Conservation (phyloP, 495 filamentous ascomycete species). For the Aspergillus kassunensis region DNA sequence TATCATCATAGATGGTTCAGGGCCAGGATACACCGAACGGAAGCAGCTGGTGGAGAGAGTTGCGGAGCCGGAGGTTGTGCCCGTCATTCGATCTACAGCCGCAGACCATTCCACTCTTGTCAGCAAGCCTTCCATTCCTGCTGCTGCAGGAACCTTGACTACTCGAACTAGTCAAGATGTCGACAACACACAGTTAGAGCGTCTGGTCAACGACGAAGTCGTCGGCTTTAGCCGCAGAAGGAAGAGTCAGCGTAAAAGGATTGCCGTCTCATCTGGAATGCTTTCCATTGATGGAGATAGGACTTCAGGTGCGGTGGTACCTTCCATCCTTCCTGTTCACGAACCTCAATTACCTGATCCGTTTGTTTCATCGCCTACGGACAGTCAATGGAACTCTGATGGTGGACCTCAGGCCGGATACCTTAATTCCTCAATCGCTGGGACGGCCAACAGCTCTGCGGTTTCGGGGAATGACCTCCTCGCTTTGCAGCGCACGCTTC, state of each 20-base stretch:
- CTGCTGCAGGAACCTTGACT: constrained; percentile 6
- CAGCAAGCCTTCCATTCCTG: constrained; percentile 45
- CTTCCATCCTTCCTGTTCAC: constrained; percentile 30
- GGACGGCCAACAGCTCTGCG: constrained; percentile 15
- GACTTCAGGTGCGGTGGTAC: constrained; percentile 25
- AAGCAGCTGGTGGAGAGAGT: constrained; percentile 81
- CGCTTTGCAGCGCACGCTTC: constrained; percentile 15
- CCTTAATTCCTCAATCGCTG: constrained; percentile 24
- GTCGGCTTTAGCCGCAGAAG: constrained; percentile 42
- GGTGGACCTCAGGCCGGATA: constrained; percentile 31
- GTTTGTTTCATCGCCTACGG: constrained; percentile 27
- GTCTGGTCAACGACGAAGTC: constrained; percentile 20
- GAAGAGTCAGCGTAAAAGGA: constrained; percentile 63
- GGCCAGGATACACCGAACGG: constrained; percentile 76
- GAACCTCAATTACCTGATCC: constrained; percentile 31
- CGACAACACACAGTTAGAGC: constrained; percentile 2
- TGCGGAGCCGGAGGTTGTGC: constrained; percentile 66
- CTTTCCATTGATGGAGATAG: constrained; percentile 37
- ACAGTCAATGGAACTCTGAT: constrained; percentile 35
- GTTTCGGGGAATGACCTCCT: constrained; percentile 13
- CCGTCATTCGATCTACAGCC: constrained; percentile 67
- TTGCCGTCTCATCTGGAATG: constrained; percentile 76
- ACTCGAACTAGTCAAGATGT: constrained; percentile 1
- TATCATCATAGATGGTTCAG: constrained; percentile 78
- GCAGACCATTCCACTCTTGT: constrained; percentile 55